Base-by-base conservation (phyloP, 495 filamentous ascomycete genomes). In the Podospora appendiculata region DNA sequence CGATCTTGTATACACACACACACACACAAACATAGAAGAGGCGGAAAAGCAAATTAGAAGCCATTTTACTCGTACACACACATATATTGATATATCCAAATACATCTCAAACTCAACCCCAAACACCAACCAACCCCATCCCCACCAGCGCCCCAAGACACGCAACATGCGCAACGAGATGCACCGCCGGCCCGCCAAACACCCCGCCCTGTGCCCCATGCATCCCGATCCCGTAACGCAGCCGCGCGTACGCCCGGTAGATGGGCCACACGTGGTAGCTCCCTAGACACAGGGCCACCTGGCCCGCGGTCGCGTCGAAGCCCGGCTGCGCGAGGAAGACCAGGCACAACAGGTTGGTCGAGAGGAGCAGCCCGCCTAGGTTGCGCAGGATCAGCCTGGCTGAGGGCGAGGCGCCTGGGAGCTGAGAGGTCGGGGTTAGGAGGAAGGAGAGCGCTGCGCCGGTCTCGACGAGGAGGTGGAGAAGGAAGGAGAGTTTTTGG, bases 191-290 rank as follows among this genome's bases (percentile, higher is more conserved):
- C 10, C 67, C 65, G 0, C 67, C 67, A 13, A 70, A 45, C 32
- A 60, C 6, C 41, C 18, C 19, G 16, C 14, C 17, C 6, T n/a
- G 8, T 0, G 6, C 4, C 32, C 11, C 2, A 8, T 1, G 13
- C 48, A 44, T 46, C n/a, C 39, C 44, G 40, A 46, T 25, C 0
- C 11, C 32, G 19, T 25, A 11, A 7, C 19, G 16, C 19, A 68
- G 51, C 43, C 65, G 45, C 2, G 18, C 17, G 6, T 8, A 63
- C 0, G 72, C 73, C 19, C 73, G 57, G 43, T 58, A 63, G 13
- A 57, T 58, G 1, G 73, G 73, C 56, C 65, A 76, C 0, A 67
- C 34, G 32, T 76, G 73, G 25, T 73, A 76, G 19, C 58, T 56
- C 2, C 61, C 70, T 44, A 76, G 41, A 10, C 63, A 59, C 1